phyloP scores from a whole-genome alignment of 768 basidiomycete species.

The Termitomyces heimii region DNA sequence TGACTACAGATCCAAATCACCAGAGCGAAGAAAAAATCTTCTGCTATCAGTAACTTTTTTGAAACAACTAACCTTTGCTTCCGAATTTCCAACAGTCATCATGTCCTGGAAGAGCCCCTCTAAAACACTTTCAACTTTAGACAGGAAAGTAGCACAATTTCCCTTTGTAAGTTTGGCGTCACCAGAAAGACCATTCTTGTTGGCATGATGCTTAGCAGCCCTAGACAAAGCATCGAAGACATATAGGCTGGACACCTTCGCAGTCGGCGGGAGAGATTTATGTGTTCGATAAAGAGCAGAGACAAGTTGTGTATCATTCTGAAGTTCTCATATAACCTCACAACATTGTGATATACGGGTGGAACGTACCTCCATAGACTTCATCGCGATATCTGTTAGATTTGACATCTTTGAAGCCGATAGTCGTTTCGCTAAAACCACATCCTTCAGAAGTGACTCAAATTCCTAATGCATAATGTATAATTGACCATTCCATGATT shows the following conservation, averaged over 20 bases:
- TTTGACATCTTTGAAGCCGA: constrained; percentile 82
- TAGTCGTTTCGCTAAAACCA: constrained; percentile 77
- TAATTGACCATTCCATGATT: background rate
- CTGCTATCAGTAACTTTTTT: background rate
- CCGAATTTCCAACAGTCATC: constrained; percentile 53
- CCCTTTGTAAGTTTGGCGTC: constrained; percentile 53
- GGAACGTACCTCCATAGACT: constrained; percentile 64
- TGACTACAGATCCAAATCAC: background rate
- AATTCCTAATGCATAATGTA: constrained; percentile 54
- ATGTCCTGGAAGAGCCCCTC: constrained; percentile 89
- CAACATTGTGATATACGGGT: background rate
- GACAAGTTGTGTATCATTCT: constrained; percentile 86
- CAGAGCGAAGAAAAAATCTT: background rate
- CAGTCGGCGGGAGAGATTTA: constrained; percentile 59
- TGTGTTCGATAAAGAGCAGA: constrained; percentile 87
- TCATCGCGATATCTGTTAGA: constrained; percentile 72
- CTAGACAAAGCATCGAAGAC: constrained; percentile 90
- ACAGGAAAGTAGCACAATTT: constrained; percentile 77
- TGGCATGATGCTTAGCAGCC: constrained; percentile 64
- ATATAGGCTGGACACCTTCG: constrained; percentile 87
- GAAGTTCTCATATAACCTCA: background rate
- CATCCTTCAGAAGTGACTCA: constrained; percentile 72
- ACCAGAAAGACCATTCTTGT: constrained; percentile 56
- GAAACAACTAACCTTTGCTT: constrained; percentile 76
- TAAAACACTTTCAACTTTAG: constrained; percentile 86